These are phyloP conservation scores for Iberis pinnata DNA, from an alignment of 345 rosid species.

Conservation along the genomic window DNA sequence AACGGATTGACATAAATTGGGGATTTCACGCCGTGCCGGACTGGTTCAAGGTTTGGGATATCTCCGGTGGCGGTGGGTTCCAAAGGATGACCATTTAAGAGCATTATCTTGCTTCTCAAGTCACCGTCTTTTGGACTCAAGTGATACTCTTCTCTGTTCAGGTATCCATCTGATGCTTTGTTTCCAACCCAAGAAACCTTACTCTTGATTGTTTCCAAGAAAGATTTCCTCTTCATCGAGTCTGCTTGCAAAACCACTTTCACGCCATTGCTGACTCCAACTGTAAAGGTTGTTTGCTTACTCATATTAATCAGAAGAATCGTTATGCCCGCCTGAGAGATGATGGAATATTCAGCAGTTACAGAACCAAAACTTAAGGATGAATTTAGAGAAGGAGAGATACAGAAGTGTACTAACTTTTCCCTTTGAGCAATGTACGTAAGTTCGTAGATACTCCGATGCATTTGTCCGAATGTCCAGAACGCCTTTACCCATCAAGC, in stretches of 20 bases:
- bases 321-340: slow-evolving; percentile 73
- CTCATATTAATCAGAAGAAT: slow-evolving; percentile 74
- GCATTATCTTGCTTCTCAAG: slow-evolving; percentile 58
- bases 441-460: slow-evolving; percentile 54
- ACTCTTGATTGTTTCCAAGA: slow-evolving; percentile 42
- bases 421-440: slow-evolving; percentile 88
- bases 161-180: slow-evolving; percentile 36
- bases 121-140: slow-evolving; percentile 63
- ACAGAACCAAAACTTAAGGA: slow-evolving; percentile 9
- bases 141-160: slow-evolving; percentile 80
- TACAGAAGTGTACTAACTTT: slow-evolving; percentile 63
- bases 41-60: slow-evolving; percentile 62
- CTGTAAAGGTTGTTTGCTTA: slow-evolving; percentile 48
- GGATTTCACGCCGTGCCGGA: slow-evolving; percentile 34
- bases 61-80: slow-evolving; percentile 40
- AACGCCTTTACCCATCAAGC: slow-evolving; percentile 83
- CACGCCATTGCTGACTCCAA: slow-evolving; percentile 41
- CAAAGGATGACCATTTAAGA: slow-evolving; percentile 71
- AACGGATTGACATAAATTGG: slow-evolving; percentile 46
- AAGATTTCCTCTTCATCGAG: slow-evolving; percentile 26
- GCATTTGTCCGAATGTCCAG: slow-evolving; percentile 47
- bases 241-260: slow-evolving; percentile 27
- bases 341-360: slow-evolving; percentile 24
- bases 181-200: slow-evolving; percentile 59
- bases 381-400: slow-evolving; percentile 15